These are phyloP conservation scores for Termitomyces heimii DNA, from an alignment of 768 basidiomycete genomes.

Conservation along the genomic window DNA sequence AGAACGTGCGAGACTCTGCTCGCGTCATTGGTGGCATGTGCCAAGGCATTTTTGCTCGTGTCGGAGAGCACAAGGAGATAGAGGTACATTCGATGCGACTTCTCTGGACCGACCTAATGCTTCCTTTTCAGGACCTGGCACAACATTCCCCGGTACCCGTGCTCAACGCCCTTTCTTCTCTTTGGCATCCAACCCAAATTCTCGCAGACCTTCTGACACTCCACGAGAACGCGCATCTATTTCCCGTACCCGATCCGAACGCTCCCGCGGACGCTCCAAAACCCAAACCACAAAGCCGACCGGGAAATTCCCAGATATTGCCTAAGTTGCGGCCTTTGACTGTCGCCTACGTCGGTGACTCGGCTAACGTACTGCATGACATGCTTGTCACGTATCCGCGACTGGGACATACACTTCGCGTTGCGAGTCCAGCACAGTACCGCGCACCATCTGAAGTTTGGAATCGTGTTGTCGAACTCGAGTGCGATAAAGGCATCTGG, in stretches of 20 bases:
- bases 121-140: slow-evolving; percentile 69
- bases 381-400: slow-evolving; percentile 95
- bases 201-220: slow-evolving; percentile 92
- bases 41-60: slow-evolving; percentile 94
- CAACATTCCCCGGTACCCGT: slow-evolving; percentile 90
- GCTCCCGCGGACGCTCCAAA: neutral
- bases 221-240: slow-evolving; percentile 64
- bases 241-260: slow-evolving; percentile 23
- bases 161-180: slow-evolving; percentile 89
- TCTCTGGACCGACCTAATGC: slow-evolving; percentile 1
- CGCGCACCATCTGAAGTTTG: slow-evolving; percentile 70
- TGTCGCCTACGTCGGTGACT: slow-evolving; percentile 90
- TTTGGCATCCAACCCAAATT: slow-evolving; percentile 96
- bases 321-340: slow-evolving; percentile 72
- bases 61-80: slow-evolving; percentile 88
- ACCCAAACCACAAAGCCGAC: slow-evolving; percentile 1
- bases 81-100: slow-evolving; percentile 49
- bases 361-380: slow-evolving; percentile 93
- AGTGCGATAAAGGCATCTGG: slow-evolving; percentile 64
- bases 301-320: slow-evolving; percentile 16
- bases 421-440: slow-evolving; percentile 78
- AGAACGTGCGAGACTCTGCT: slow-evolving; percentile 77
- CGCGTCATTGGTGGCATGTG: slow-evolving; percentile 92
- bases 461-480: slow-evolving; percentile 73
- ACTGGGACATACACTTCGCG: slow-evolving; percentile 77